Conservation (phyloP, 371 early-diverging fungal genomes). For the Mucor plumbeus region DNA sequence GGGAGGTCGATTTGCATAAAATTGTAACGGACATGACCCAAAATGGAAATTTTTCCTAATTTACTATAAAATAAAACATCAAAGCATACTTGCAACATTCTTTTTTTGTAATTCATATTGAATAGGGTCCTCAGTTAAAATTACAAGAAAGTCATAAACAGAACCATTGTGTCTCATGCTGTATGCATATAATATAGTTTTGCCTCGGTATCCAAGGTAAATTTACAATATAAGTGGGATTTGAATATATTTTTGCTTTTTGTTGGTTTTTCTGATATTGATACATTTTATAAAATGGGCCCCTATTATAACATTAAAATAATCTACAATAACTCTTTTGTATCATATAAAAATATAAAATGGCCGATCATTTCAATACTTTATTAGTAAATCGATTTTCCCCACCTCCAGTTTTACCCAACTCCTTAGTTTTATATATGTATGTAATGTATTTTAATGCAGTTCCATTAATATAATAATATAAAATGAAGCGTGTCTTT, state of each 20-base stretch:
- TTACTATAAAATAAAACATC: not conserved
- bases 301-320: not conserved
- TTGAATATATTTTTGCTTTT: not conserved
- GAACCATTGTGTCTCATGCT: not conserved
- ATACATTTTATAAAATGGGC: too few species aligned
- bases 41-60: conserved; percentile 9
- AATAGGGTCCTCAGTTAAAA: not conserved
- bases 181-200: not conserved
- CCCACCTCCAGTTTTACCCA: not conserved
- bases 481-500: conserved; percentile 1
- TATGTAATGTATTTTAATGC: not conserved
- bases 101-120: conserved; percentile 3
- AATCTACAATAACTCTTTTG: not conserved
- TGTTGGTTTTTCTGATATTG: not conserved
- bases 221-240: not conserved
- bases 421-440: not conserved
- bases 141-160: not conserved
- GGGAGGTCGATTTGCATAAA: not conserved
- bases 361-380: conserved; percentile 4
- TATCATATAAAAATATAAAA: not conserved
- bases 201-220: conserved; percentile 6
- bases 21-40: conserved; percentile 1
- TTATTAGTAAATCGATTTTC: conserved; percentile 7
- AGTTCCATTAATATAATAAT: not conserved
- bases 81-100: conserved; percentile 10